Evolutionary conservation across 129 eudicot genomes (phyloP).

Genomic region (Heracleum sosnowskyi): DNA sequence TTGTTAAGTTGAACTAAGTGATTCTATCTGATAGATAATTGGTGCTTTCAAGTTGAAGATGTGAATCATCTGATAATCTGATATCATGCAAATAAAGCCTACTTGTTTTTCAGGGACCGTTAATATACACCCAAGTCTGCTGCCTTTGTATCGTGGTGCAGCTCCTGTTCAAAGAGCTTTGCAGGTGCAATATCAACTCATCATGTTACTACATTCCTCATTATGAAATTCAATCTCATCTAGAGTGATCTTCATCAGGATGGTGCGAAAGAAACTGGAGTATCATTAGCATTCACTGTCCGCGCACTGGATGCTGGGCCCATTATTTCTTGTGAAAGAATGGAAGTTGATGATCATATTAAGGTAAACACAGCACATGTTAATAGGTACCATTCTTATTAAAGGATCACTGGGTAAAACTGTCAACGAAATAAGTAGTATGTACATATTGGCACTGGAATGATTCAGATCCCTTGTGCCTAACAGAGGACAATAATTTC

Average conservation of each 20-base stretch:
- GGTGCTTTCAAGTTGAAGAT: neutral
- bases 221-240: neutral
- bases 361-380: conserved; percentile 34
- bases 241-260: conserved; percentile 37
- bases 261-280: conserved; percentile 92
- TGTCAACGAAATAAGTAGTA: neutral
- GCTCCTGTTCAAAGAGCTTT: conserved; percentile 99
- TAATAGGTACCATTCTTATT: neutral
- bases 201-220: neutral
- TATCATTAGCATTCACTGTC: conserved; percentile 83
- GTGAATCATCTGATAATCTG: neutral
- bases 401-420: neutral
- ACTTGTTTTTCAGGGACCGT: conserved; percentile 61
- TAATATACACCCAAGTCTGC: conserved; percentile 90
- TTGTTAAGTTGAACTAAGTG: neutral
- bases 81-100: neutral
- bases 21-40: neutral
- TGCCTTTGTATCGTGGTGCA: conserved; percentile 93
- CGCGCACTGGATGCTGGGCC: conserved; percentile 92
- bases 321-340: conserved; percentile 52
- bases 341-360: conserved; percentile 67
- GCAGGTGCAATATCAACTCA: conserved; percentile 48
- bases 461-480: neutral
- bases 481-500: neutral
- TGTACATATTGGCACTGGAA: neutral